Conservation (phyloP, 495 filamentous ascomycete species). For the Penicillium maclennaniae region DNA sequence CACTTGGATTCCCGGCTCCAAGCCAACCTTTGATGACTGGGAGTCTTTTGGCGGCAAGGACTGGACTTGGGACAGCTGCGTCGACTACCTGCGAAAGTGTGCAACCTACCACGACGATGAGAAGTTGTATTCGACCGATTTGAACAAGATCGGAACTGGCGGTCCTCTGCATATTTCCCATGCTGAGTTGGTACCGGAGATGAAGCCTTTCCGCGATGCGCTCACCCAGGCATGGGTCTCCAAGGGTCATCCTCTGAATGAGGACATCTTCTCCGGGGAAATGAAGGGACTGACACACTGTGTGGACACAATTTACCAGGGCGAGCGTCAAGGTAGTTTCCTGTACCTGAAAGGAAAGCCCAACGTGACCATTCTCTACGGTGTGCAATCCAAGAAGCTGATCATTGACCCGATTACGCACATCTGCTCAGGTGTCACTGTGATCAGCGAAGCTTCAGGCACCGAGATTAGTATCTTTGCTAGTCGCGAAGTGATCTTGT, state of each 20-base stretch:
- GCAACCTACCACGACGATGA: constrained; percentile 56
- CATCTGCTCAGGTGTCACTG: constrained; percentile 40
- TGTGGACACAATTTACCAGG: constrained; percentile 55
- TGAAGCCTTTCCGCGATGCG: constrained; percentile 52
- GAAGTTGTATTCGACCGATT: constrained; percentile 29
- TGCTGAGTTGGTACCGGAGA: constrained; percentile 51
- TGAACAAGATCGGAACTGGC: constrained; percentile 46
- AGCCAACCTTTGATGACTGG: constrained; percentile 57
- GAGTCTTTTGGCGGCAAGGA: constrained; percentile 49
- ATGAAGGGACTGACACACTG: constrained; percentile 54
- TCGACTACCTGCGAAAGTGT: constrained; percentile 52
- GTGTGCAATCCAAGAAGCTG: constrained; percentile 48
- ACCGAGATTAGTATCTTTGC: constrained; percentile 33
- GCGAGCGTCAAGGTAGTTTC: constrained; percentile 50
- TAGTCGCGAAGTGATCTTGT: constrained; percentile 43
- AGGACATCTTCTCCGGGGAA: constrained; percentile 54
- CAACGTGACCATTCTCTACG: constrained; percentile 51
- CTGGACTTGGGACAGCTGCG: constrained; percentile 53
- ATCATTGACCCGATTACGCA: constrained; percentile 45
- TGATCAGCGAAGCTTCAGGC: constrained; percentile 36
- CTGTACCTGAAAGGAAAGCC: constrained; percentile 51
- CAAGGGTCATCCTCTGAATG: constrained; percentile 47
- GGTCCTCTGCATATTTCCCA: constrained; percentile 55
- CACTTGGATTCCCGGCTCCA: constrained; percentile 53
- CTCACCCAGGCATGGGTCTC: constrained; percentile 54